Evolutionary conservation across 2,329 filamentous ascomycete genomes (phyloP).

Genomic region (Paraphaeosphaeria minitans): DNA sequence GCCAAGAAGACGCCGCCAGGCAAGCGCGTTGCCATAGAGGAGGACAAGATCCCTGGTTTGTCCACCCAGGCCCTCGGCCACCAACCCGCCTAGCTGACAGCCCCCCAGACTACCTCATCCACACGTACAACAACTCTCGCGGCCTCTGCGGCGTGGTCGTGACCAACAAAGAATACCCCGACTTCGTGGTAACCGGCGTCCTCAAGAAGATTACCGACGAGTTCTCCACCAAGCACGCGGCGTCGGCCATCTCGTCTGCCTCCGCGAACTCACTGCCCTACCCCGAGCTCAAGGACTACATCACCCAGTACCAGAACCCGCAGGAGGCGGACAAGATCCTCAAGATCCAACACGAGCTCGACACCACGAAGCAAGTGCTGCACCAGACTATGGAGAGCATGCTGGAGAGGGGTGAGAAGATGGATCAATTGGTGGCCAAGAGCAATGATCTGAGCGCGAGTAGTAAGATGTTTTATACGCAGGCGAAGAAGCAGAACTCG

Average conservation of each 20-base stretch:
- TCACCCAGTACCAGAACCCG: conserved; percentile 81
- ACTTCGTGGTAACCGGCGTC: conserved; percentile 81
- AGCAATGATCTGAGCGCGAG: conserved; percentile 86
- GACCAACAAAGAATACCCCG: conserved; percentile 60
- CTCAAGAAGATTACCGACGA: conserved; percentile 87
- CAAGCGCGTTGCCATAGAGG: conserved; percentile 68
- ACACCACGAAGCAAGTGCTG: conserved; percentile 95
- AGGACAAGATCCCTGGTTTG: conserved; percentile 51
- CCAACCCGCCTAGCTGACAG: background rate
- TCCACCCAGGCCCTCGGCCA: background rate
- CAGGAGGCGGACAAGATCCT: conserved; percentile 88
- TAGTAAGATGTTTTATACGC: conserved; percentile 97
- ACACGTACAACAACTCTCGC: conserved; percentile 52
- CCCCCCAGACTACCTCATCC: conserved; percentile 64
- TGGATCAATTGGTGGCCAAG: conserved; percentile 91
- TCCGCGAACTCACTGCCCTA: conserved; percentile 57
- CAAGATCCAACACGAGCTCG: conserved; percentile 94
- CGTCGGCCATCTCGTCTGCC: conserved; percentile 53
- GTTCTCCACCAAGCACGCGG: conserved; percentile 78
- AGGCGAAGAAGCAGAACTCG: conserved; percentile 67
- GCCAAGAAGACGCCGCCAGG: conserved; percentile 83
- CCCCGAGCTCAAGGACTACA: conserved; percentile 80
- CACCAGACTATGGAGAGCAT: conserved; percentile 95
- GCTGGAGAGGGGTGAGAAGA: conserved; percentile 92
- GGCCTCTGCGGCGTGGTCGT: conserved; percentile 56